Conservation (phyloP, 2,329 filamentous ascomycete species). For the Aspergillus proliferans region DNA sequence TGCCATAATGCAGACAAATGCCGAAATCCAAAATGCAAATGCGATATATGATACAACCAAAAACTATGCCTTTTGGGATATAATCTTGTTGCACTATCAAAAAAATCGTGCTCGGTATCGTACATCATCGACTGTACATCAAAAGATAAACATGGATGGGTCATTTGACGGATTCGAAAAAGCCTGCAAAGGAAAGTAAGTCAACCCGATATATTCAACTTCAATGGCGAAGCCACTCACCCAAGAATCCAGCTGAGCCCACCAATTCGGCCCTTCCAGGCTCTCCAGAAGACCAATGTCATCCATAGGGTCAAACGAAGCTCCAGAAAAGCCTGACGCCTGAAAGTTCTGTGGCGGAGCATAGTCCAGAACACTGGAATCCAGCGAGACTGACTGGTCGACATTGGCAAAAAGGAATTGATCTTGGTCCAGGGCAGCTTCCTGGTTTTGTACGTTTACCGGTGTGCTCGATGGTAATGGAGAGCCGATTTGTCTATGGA, state of each 20-base stretch:
- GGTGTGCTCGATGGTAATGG: conserved; percentile 1
- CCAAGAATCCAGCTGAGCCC: conserved; percentile 35
- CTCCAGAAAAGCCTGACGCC: conserved; percentile 12
- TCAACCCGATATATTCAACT: neutral
- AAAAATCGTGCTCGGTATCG: neutral
- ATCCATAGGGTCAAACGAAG: conserved; percentile 14
- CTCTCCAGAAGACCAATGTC: conserved; percentile 27
- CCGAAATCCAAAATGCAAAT: too few species aligned
- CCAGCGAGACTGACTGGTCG: conserved; percentile 7
- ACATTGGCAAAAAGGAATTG: neutral
- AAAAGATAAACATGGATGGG: conserved; percentile 20
- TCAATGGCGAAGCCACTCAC: conserved; percentile 14
- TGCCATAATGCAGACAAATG: neutral
- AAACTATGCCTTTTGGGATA: neutral
- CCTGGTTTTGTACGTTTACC: conserved; percentile 1
- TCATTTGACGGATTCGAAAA: conserved; percentile 29
- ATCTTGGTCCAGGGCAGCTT: conserved; percentile 3
- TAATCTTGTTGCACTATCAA: neutral
- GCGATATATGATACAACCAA: neutral
- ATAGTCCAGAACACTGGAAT: conserved; percentile 12
- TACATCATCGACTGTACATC: neutral
- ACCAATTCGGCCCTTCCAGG: conserved; percentile 33
- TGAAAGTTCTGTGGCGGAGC: conserved; percentile 12
- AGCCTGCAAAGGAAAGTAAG: conserved; percentile 16
- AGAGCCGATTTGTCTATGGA: conserved; percentile 28